Percentiles rank a stretch among this genome's conserved stretches.
Evolutionary conservation across 176 grass and related monocot genomes (phyloP).

Genomic region (Elaeis guineensis): DNA sequence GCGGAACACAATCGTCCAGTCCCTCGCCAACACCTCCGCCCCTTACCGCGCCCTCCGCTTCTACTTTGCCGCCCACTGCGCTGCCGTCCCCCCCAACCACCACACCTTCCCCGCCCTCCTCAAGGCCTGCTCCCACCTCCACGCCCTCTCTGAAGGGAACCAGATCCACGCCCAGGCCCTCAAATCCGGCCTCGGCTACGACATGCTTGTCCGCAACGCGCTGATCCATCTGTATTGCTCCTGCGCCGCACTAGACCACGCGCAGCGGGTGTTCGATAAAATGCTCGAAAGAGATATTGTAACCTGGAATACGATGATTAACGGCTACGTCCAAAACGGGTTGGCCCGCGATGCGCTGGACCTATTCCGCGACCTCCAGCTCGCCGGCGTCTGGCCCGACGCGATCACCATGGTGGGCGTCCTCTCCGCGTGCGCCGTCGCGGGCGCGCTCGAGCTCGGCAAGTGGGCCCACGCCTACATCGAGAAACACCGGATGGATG

Average conservation of each 20-base stretch:
- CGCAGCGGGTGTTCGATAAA: neutral
- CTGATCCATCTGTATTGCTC: neutral
- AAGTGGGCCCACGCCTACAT: neutral
- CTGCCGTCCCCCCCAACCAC: too few species aligned
- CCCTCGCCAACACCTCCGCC: too few species aligned
- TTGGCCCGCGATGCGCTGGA: neutral
- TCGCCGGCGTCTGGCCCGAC: neutral
- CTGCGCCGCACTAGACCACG: neutral
- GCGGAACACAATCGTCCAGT: too few species aligned
- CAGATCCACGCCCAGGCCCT: constrained; percentile 2
- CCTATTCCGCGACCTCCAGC: constrained; percentile 5
- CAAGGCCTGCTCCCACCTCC: neutral
- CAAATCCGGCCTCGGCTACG: neutral
- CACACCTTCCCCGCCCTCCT: too few species aligned
- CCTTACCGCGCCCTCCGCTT: too few species aligned
- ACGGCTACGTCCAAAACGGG: neutral
- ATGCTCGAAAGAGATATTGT: neutral
- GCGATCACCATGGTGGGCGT: neutral
- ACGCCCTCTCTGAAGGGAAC: neutral
- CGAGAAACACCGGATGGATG: neutral
- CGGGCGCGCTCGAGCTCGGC: neutral
- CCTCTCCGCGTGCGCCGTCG: neutral
- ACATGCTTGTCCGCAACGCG: neutral
- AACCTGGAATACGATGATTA: neutral
- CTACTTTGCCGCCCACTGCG: too few species aligned